Base-by-base conservation (phyloP, 352 stramenopile genomes). In the Peronospora tabacina region DNA sequence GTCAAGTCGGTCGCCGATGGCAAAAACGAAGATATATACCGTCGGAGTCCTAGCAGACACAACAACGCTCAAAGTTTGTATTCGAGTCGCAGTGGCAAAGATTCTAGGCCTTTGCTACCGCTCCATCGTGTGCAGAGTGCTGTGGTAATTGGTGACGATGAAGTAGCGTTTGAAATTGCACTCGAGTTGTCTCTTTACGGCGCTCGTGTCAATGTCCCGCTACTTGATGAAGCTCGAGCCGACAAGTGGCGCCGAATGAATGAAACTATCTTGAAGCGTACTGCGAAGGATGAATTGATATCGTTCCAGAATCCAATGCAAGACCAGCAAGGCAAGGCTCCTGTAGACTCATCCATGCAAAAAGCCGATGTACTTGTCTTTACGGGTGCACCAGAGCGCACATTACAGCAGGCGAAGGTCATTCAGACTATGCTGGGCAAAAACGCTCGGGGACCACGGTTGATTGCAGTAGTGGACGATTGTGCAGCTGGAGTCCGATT, bases 191-290 rank as follows among this genome's bases (percentile, higher is more conserved):
- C 68, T 39, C 58, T 84, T 10, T 77, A 82, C 40, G 75, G 75
- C 12, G 75, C 75, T 4, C 61, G 65, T 37, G 72, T 86, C 15
- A 81, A 76, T 35, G 60, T 82, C 3, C 72, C 72, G 33, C 43
- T 82, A 11, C 61, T 86, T 29, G 70, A 84, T 33, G 66, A 83
- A 34, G 70, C 78, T 40, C 69, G 72, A 9, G 69, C 64, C 11
- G 68, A 75, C 7, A 82, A 82, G 47, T 84, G 72, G 72, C 67
- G 69, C 17, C 51, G 69, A n/a, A 80, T 85, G 55, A 81, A 82
- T 49, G 68, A 82, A 17, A 70, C 66, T 11, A 84, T 82, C 33
- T 46, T 82, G 29, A 54, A 63, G 32, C 68, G 71, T 1, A 79
- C 63, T 13, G 68, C 68, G 34, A 82, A 85, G 34, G 71, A 63